These are phyloP conservation scores for Colletotrichum nymphaeae DNA, from an alignment of 2,329 filamentous ascomycete genomes.

Conservation along the genomic window DNA sequence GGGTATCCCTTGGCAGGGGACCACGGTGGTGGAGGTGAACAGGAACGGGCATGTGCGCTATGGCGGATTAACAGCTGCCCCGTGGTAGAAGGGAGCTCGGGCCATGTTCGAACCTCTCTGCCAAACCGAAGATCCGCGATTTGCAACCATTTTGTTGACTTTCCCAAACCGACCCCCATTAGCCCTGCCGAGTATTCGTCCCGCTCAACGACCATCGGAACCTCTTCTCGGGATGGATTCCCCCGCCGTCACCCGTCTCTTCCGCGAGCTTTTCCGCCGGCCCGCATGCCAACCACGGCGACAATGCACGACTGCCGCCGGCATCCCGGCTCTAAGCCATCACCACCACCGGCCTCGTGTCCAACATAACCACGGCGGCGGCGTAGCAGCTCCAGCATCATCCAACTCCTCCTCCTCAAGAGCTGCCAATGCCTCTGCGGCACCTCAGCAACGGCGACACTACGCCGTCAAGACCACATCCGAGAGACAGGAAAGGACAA, in stretches of 20 bases:
- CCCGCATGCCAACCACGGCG: constrained; percentile 70
- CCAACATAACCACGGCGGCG: neutral
- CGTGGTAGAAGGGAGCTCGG: constrained; percentile 39
- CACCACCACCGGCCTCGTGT: constrained; percentile 1
- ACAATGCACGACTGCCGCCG: constrained; percentile 43
- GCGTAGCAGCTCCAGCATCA: constrained; percentile 38
- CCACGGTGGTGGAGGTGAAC: neutral
- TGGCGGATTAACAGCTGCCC: constrained; percentile 36
- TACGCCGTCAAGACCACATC: constrained; percentile 37
- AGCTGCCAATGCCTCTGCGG: constrained; percentile 15
- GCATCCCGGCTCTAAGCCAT: constrained; percentile 35
- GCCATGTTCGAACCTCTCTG: constrained; percentile 32
- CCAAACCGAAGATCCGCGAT: constrained; percentile 28
- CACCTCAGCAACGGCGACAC: constrained; percentile 42
- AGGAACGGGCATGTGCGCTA: neutral
- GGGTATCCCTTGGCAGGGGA: neutral
- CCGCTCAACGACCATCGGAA: constrained; percentile 12
- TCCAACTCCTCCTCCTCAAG: constrained; percentile 38
- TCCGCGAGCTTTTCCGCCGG: constrained; percentile 86
- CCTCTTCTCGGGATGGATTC: constrained; percentile 76
- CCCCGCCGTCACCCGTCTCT: constrained; percentile 79
- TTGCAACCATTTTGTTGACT: constrained; percentile 23
- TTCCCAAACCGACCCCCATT: constrained; percentile 11
- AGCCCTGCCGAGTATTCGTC: constrained; percentile 23
- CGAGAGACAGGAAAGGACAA: constrained; percentile 48